These are phyloP conservation scores for Aspergillus tanneri DNA, from an alignment of 2,329 filamentous ascomycete genomes.

Conservation along the genomic window DNA sequence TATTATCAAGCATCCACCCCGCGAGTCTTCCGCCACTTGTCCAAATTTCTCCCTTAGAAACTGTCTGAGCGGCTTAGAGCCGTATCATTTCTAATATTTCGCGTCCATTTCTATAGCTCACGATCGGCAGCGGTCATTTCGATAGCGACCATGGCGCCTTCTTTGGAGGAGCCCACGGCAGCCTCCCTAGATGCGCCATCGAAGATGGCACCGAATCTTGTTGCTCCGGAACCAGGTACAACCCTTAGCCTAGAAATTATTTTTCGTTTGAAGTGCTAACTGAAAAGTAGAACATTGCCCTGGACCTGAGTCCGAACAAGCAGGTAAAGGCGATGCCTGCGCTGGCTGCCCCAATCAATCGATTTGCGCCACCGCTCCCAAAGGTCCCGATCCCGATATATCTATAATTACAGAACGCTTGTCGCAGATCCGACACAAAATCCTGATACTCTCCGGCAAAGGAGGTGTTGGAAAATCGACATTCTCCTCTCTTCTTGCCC, in stretches of 20 bases:
- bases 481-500: slow-evolving; percentile 81
- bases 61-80: neutral
- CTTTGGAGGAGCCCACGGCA: slow-evolving; percentile 69
- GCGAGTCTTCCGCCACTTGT: slow-evolving; percentile 24
- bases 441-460: slow-evolving; percentile 89
- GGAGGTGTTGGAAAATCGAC: slow-evolving; percentile 96
- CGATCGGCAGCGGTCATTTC: neutral
- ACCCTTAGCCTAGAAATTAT: slow-evolving; percentile 4
- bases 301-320: slow-evolving; percentile 62
- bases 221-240: slow-evolving; percentile 81
- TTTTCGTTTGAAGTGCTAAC: slow-evolving; percentile 6
- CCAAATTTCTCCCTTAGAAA: slow-evolving; percentile 1
- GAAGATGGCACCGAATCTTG: slow-evolving; percentile 76
- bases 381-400: slow-evolving; percentile 93
- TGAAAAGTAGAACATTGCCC: slow-evolving; percentile 74
- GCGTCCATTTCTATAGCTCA: neutral
- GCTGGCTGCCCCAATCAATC: slow-evolving; percentile 92
- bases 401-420: slow-evolving; percentile 82
- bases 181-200: slow-evolving; percentile 74
- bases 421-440: slow-evolving; percentile 80
- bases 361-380: slow-evolving; percentile 91
- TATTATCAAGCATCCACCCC: slow-evolving; percentile 35
- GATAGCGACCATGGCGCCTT: slow-evolving; percentile 68
- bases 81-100: neutral
- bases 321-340: slow-evolving; percentile 73